These are phyloP conservation scores for Pachysandra terminalis DNA, from an alignment of 164 flowering plant species.

Conservation along the genomic window DNA sequence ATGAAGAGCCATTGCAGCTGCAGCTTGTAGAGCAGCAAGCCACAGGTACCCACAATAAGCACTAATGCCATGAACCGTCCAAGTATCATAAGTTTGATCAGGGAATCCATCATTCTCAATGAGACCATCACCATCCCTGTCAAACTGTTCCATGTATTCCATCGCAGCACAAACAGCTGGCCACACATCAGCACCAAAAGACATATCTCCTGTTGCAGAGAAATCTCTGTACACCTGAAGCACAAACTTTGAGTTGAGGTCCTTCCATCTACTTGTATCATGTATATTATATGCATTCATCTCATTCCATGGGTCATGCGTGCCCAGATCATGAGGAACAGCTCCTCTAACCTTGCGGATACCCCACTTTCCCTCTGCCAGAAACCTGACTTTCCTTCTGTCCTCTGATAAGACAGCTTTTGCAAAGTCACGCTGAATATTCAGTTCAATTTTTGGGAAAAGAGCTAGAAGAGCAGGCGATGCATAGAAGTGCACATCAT, in stretches of 20 bases:
- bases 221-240: conserved; percentile 94
- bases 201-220: conserved; percentile 76
- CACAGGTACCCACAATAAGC: conserved; percentile 72
- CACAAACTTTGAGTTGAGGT: conserved; percentile 85
- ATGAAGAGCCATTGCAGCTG: conserved; percentile 61
- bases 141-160: conserved; percentile 93
- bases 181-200: conserved; percentile 87
- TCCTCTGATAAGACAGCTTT: conserved; percentile 85
- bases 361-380: conserved; percentile 80
- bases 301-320: conserved; percentile 92
- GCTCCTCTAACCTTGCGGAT: conserved; percentile 87
- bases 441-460: conserved; percentile 85
- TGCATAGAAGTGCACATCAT: conserved; percentile 95
- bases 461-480: conserved; percentile 82
- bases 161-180: conserved; percentile 91
- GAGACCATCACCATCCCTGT: conserved; percentile 61
- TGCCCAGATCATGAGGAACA: conserved; percentile 91
- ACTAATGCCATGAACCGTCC: conserved; percentile 72
- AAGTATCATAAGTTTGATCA: conserved; percentile 67
- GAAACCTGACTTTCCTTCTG: conserved; percentile 74
- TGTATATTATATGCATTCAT: conserved; percentile 96
- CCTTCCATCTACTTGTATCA: conserved; percentile 92
- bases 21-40: conserved; percentile 73
- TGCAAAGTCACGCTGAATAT: conserved; percentile 88
- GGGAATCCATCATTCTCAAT: conserved; percentile 72